Conservation (phyloP, 805 yeast species). For the Candida ortonii region DNA sequence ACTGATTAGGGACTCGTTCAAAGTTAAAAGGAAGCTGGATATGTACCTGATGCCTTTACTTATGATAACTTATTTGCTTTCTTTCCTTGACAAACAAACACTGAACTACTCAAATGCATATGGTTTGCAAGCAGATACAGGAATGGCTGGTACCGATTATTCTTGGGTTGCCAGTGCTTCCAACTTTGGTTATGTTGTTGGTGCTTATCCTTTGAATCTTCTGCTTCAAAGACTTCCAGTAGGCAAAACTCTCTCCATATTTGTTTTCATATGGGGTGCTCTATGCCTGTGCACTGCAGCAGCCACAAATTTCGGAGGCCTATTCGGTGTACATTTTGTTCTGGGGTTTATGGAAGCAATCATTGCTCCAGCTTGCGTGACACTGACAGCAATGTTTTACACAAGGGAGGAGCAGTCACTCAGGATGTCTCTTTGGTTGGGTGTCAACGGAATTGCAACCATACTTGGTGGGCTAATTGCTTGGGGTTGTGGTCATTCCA, state of each 20-base stretch:
- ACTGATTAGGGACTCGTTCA: conserved; percentile 3
- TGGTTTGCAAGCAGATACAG: conserved; percentile 31
- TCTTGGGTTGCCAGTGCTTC: conserved; percentile 41
- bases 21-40: conserved; percentile 39
- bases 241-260: conserved; percentile 36
- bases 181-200: conserved; percentile 43
- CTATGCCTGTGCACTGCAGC: conserved; percentile 47
- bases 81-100: conserved; percentile 54
- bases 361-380: conserved; percentile 34
- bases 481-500: conserved; percentile 42
- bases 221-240: conserved; percentile 50
- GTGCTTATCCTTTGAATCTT: conserved; percentile 42
- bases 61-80: conserved; percentile 44
- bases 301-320: conserved; percentile 34
- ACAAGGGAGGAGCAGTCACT: conserved; percentile 34
- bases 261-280: conserved; percentile 46
- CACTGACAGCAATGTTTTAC: conserved; percentile 30
- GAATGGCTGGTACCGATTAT: conserved; percentile 37
- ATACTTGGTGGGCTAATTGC: conserved; percentile 50
- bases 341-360: conserved; percentile 38
- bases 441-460: conserved; percentile 45
- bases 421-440: conserved; percentile 39
- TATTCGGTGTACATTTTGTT: conserved; percentile 33
- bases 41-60: conserved; percentile 46
- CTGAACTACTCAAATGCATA: conserved; percentile 49